These are phyloP conservation scores for Yamadazyma laniorum DNA, from an alignment of 805 yeast genomes.

Conservation along the genomic window DNA sequence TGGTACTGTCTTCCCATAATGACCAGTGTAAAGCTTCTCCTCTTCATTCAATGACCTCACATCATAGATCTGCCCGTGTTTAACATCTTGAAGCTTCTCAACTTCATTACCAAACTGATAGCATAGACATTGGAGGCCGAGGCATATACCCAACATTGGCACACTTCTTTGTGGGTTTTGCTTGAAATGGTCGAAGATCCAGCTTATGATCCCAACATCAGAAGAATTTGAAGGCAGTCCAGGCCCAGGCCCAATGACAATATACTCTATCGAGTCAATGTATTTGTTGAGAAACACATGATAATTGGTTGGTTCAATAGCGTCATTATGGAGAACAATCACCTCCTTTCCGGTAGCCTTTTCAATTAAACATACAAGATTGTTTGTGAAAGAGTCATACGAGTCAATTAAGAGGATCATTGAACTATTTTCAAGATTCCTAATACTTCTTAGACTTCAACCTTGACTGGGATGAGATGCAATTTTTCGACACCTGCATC, in stretches of 20 bases:
- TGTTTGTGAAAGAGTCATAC: slow-evolving; percentile 92
- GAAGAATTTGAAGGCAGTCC: slow-evolving; percentile 68
- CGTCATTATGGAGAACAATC: slow-evolving; percentile 62
- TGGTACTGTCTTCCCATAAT: slow-evolving; percentile 18
- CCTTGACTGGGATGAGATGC: slow-evolving; percentile 1
- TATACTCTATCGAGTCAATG: slow-evolving; percentile 60
- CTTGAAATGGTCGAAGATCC: slow-evolving; percentile 33
- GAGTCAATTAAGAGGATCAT: slow-evolving; percentile 80
- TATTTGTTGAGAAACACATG: slow-evolving; percentile 37
- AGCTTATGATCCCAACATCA: slow-evolving; percentile 78
- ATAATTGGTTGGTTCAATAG: slow-evolving; percentile 34
- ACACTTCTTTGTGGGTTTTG: slow-evolving; percentile 16
- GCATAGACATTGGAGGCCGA: slow-evolving; percentile 88
- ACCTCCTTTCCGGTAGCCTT: slow-evolving; percentile 50
- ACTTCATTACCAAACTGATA: slow-evolving; percentile 58
- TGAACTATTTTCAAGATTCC: neutral
- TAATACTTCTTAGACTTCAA: neutral
- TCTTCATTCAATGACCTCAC: slow-evolving; percentile 48
- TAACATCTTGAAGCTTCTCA: slow-evolving; percentile 51
- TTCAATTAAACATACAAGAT: slow-evolving; percentile 63
- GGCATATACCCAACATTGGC: slow-evolving; percentile 88
- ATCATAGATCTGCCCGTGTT: slow-evolving; percentile 81
- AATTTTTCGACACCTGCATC: slow-evolving; percentile 5
- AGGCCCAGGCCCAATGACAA: slow-evolving; percentile 96
- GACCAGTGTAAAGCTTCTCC: slow-evolving; percentile 10